phyloP scores from a whole-genome alignment of 306 rosid genomes.

The Dryas octopetala region DNA sequence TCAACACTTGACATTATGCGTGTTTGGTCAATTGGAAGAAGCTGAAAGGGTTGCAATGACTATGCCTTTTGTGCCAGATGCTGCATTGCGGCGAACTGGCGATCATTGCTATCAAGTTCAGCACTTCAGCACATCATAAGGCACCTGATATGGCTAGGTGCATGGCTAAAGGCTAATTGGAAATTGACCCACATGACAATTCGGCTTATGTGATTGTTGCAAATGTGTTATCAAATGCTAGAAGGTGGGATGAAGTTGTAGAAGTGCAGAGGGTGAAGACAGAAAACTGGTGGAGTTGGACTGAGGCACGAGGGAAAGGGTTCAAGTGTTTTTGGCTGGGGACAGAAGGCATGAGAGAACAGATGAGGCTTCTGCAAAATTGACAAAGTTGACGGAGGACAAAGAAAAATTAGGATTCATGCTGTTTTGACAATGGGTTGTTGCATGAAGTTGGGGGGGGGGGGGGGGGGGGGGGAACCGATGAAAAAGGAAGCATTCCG shows the following conservation, averaged over 20 bases:
- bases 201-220: slow-evolving; percentile 74
- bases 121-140: slow-evolving; percentile 52
- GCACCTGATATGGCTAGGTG: slow-evolving; percentile 57
- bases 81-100: slow-evolving; percentile 63
- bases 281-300: slow-evolving; percentile 84
- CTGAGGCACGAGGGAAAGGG: slow-evolving; percentile 67
- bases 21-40: slow-evolving; percentile 65
- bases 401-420: slow-evolving; percentile 68
- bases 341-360: slow-evolving; percentile 68
- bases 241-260: slow-evolving; percentile 85
- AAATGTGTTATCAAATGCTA: slow-evolving; percentile 58
- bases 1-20: slow-evolving; percentile 79
- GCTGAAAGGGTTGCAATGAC: slow-evolving; percentile 66
- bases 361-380: slow-evolving; percentile 53
- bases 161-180: slow-evolving; percentile 64
- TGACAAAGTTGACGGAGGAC: slow-evolving; percentile 54
- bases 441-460: slow-evolving; percentile 64
- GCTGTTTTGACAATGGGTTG: slow-evolving; percentile 65
- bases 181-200: slow-evolving; percentile 64
- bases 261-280: slow-evolving; percentile 67
- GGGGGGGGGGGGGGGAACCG: slow-evolving; percentile 59
- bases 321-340: slow-evolving; percentile 74
- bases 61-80: slow-evolving; percentile 73
- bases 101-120: slow-evolving; percentile 59
- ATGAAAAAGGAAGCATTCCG: slow-evolving; percentile 64